Evolutionary conservation across 2,329 filamentous ascomycete genomes (phyloP).

Genomic region (Pyrenophora tritici-repentis): DNA sequence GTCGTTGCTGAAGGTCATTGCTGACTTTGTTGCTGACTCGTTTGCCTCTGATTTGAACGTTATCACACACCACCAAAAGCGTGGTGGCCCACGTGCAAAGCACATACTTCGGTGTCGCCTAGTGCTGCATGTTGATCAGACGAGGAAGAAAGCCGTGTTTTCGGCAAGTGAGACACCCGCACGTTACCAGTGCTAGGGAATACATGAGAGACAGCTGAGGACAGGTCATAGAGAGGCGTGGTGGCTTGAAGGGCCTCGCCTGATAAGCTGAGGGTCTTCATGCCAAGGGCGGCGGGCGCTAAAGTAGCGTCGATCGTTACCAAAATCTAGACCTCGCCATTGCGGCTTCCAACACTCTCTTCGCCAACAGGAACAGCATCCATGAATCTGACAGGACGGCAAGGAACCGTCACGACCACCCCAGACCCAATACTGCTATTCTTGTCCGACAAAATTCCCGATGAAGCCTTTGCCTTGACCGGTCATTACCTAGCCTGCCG

Average conservation of each 20-base stretch:
- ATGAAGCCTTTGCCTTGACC: conserved; percentile 4
- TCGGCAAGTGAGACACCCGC: neutral
- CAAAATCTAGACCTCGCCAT: conserved; percentile 10
- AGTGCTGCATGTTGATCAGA: neutral
- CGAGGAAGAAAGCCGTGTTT: neutral
- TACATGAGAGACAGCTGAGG: conserved; percentile 1
- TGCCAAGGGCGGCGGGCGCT: conserved; percentile 2
- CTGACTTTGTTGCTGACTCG: too few species aligned
- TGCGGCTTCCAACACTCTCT: neutral
- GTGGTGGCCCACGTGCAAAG: neutral
- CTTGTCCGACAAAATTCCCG: conserved; percentile 1
- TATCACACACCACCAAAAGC: too few species aligned
- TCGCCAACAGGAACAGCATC: neutral
- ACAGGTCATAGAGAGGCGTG: neutral
- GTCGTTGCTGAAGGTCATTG: too few species aligned
- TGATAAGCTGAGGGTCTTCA: conserved; percentile 6
- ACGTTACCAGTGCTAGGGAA: neutral
- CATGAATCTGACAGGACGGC: neutral
- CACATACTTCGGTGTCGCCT: neutral
- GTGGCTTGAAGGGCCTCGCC: conserved; percentile 3
- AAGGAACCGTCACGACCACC: neutral
- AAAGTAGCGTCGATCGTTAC: conserved; percentile 7
- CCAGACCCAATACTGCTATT: conserved; percentile 6
- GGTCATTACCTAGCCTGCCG: conserved; percentile 12
- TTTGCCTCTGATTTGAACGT: too few species aligned